Evolutionary conservation across 768 basidiomycete genomes (phyloP).

Genomic region (Panus rudis): DNA sequence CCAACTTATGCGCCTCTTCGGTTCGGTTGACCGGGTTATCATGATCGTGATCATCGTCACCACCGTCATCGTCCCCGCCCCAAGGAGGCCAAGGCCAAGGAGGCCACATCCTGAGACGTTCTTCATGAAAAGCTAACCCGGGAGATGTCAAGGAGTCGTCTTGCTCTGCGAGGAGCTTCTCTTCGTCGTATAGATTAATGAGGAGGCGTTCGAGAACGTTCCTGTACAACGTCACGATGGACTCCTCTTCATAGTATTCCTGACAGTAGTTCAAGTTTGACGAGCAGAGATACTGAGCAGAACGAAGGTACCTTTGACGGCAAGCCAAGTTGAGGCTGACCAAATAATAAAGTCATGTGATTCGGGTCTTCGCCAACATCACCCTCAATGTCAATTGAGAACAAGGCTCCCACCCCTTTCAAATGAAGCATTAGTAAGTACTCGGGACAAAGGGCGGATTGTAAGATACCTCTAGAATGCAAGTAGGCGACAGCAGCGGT

Average conservation of each 20-base stretch:
- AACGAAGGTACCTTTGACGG: slow-evolving; percentile 76
- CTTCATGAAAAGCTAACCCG: slow-evolving; percentile 29
- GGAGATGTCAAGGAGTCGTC: slow-evolving; percentile 10
- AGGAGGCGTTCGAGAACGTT: slow-evolving; percentile 64
- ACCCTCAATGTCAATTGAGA: slow-evolving; percentile 81
- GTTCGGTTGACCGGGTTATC: slow-evolving; percentile 43
- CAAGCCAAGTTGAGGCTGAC: slow-evolving; percentile 72
- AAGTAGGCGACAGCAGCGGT: slow-evolving; percentile 81
- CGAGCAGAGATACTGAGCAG: background rate
- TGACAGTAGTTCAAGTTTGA: slow-evolving; percentile 20
- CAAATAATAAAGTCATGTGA: slow-evolving; percentile 79
- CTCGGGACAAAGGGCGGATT: background rate
- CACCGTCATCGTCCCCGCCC: slow-evolving; percentile 53
- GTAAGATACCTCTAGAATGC: slow-evolving; percentile 68
- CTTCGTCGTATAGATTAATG: slow-evolving; percentile 43
- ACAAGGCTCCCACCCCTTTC: slow-evolving; percentile 69
- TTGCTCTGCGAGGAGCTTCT: slow-evolving; percentile 28
- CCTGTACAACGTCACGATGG: slow-evolving; percentile 62
- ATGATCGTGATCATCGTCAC: slow-evolving; percentile 17
- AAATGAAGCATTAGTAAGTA: slow-evolving; percentile 4
- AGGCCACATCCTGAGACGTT: slow-evolving; percentile 52
- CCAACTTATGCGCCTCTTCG: slow-evolving; percentile 52
- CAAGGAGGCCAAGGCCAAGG: slow-evolving; percentile 87
- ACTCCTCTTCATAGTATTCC: slow-evolving; percentile 86
- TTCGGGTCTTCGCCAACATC: slow-evolving; percentile 85